Conservation (phyloP, 345 rosid species). For the Erysimum cheiranthoides region DNA sequence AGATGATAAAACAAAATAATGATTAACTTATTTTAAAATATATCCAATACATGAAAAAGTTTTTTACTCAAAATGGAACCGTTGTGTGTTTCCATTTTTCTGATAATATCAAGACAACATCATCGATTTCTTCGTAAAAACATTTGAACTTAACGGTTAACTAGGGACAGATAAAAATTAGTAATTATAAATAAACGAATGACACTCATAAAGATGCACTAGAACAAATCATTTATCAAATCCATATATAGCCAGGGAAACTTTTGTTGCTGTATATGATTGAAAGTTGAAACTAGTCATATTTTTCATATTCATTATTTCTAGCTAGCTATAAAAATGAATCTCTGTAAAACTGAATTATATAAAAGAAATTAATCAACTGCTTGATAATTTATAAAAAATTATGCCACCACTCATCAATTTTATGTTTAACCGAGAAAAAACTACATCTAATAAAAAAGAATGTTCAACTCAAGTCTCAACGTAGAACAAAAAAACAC, state of each 20-base stretch:
- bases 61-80: conserved; percentile 6
- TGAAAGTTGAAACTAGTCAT: neutral
- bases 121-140: neutral
- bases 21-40: neutral
- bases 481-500: conserved; percentile 11
- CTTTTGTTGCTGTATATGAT: neutral
- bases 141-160: conserved; percentile 7
- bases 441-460: conserved; percentile 19
- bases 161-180: neutral
- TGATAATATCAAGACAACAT: neutral
- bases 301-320: neutral
- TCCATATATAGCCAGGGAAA: conserved; percentile 1
- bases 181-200: neutral
- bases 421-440: conserved; percentile 21
- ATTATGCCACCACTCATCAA: conserved; percentile 3
- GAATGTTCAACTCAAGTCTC: conserved; percentile 37
- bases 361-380: neutral
- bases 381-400: neutral
- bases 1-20: neutral
- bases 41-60: neutral
- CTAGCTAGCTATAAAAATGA: neutral
- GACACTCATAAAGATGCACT: neutral
- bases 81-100: conserved; percentile 9
- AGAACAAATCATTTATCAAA: neutral
- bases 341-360: neutral